Evolutionary conservation across 257 asterid species (phyloP).

Genomic region (Nicotiana noctiflora): DNA sequence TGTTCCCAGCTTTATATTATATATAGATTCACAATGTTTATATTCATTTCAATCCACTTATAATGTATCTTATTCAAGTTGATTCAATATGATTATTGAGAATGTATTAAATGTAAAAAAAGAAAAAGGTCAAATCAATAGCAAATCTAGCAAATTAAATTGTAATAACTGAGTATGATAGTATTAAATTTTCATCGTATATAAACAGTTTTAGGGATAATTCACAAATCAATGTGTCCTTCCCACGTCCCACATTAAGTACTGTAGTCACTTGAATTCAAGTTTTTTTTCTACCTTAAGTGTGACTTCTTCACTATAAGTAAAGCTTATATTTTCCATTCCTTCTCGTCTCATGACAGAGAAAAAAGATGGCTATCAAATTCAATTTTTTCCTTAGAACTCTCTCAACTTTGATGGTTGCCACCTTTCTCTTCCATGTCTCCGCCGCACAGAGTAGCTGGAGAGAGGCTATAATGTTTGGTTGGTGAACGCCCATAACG

Average conservation of each 20-base stretch:
- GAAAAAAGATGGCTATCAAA: conserved; percentile 15
- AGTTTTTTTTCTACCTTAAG: neutral
- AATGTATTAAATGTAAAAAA: neutral
- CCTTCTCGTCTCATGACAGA: too few relatives aligned
- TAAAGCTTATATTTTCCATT: too few relatives aligned
- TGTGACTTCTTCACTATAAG: too few relatives aligned
- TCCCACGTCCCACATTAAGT: neutral
- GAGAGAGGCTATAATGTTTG: neutral
- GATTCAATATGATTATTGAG: neutral
- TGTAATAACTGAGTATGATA: neutral
- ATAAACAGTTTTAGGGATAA: neutral
- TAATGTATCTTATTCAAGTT: too few relatives aligned
- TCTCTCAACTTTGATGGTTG: neutral
- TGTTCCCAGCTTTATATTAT: too few relatives aligned
- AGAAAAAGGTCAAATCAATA: neutral
- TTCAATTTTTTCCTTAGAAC: neutral
- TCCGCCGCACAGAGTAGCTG: neutral
- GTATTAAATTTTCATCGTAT: neutral
- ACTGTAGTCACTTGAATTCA: neutral
- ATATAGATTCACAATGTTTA: too few relatives aligned
- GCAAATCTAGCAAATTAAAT: neutral
- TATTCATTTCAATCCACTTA: too few relatives aligned
- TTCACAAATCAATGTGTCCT: neutral
- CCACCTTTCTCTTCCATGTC: neutral
- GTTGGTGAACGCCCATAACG: conserved; percentile 27